A percentile compares a stretch with the other conserved stretches of the same genome.
Evolutionary conservation across 2,329 filamentous ascomycete species (phyloP).

Genomic region (Madurella fahalii): DNA sequence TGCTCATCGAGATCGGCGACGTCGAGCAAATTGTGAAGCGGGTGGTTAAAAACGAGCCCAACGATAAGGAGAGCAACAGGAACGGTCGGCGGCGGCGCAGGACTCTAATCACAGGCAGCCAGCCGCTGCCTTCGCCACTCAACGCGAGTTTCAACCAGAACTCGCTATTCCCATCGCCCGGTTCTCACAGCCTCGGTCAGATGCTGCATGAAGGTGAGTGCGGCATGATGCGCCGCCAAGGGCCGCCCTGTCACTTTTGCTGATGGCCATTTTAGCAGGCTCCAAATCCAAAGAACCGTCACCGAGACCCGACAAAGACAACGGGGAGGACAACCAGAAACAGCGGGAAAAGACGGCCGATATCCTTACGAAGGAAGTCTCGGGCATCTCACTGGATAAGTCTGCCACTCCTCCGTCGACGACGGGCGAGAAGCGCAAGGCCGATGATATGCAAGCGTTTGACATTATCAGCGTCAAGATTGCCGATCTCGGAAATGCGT

Average conservation of each 20-base stretch:
- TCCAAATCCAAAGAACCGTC: slow-evolving; percentile 41
- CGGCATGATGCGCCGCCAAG: neutral
- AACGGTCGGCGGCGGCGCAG: slow-evolving; percentile 86
- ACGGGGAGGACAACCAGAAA: slow-evolving; percentile 60
- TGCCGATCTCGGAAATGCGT: slow-evolving; percentile 94
- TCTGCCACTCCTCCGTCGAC: slow-evolving; percentile 45
- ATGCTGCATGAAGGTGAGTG: slow-evolving; percentile 73
- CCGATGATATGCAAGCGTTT: slow-evolving; percentile 51
- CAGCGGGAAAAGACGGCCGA: slow-evolving; percentile 91
- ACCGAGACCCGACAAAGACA: slow-evolving; percentile 43
- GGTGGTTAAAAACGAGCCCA: slow-evolving; percentile 76
- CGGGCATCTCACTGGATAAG: slow-evolving; percentile 89
- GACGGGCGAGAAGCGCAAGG: slow-evolving; percentile 57
- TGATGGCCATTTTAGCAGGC: slow-evolving; percentile 23
- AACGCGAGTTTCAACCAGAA: slow-evolving; percentile 84
- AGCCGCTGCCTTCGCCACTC: slow-evolving; percentile 89
- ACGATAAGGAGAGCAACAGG: slow-evolving; percentile 80
- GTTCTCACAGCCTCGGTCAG: slow-evolving; percentile 75
- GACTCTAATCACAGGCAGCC: slow-evolving; percentile 94
- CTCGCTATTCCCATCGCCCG: slow-evolving; percentile 63
- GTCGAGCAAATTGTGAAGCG: slow-evolving; percentile 98
- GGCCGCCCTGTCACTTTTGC: neutral
- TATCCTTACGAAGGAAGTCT: slow-evolving; percentile 86
- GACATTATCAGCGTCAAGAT: slow-evolving; percentile 98
- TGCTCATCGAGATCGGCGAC: slow-evolving; percentile 96